Conservation (phyloP, 83 land plant genomes). For the Picea engelmannii region DNA sequence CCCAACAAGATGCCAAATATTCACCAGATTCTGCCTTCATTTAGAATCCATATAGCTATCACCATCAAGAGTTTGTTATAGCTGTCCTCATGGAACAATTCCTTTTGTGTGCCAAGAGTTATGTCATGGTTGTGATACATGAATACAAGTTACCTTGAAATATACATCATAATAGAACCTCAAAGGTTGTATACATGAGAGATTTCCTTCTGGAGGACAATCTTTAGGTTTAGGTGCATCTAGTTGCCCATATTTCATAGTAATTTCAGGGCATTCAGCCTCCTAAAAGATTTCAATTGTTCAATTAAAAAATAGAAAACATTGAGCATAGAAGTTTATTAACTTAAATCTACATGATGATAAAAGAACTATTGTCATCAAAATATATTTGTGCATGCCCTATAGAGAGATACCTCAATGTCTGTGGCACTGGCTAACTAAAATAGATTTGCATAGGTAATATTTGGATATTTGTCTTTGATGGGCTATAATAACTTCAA, state of each 20-base stretch:
- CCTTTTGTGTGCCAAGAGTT: no score
- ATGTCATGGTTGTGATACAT: no score
- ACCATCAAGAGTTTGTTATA: no score
- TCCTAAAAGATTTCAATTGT: slow-evolving; percentile 39
- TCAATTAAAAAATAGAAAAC: not conserved
- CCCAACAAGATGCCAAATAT: no score
- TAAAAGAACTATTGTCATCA: not conserved
- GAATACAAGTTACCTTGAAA: not conserved
- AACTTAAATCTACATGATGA: not conserved
- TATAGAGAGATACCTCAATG: slow-evolving; percentile 62
- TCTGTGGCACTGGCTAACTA: slow-evolving; percentile 99
- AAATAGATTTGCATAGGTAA: slow-evolving; percentile 93
- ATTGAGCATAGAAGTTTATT: not conserved
- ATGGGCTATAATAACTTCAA: slow-evolving; percentile 81
- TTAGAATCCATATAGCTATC: no score
- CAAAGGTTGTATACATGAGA: slow-evolving; percentile 67
- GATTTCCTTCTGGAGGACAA: slow-evolving; percentile 92
- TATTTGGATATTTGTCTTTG: slow-evolving; percentile 83
- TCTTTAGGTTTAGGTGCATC: slow-evolving; percentile 78
- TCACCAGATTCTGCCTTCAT: no score
- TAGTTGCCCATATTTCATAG: slow-evolving; percentile 91
- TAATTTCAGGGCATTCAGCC: slow-evolving; percentile 97
- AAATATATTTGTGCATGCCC: not conserved
- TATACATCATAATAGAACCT: not conserved
- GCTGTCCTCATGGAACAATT: no score